Conservation (phyloP, 2,329 filamentous ascomycete genomes). For the Colletotrichum sp. region DNA sequence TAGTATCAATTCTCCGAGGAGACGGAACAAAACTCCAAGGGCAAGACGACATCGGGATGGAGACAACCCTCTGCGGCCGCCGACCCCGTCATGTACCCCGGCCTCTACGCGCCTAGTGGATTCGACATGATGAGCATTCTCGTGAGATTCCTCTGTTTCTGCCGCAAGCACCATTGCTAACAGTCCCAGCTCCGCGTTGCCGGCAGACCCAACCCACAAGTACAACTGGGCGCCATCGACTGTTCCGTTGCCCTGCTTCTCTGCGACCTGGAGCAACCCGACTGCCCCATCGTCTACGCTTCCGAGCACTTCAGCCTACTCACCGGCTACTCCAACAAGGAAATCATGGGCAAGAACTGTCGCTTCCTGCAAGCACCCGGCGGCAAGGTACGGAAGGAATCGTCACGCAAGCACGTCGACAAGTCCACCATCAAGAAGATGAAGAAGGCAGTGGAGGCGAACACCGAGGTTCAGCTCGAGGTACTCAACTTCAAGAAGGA, state of each 20-base stretch:
- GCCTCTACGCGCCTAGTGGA: conserved; percentile 59
- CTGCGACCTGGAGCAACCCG: conserved; percentile 76
- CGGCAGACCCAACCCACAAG: conserved; percentile 72
- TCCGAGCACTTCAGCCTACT: conserved; percentile 80
- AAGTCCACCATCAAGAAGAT: conserved; percentile 65
- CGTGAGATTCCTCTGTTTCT: conserved; percentile 38
- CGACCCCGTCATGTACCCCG: conserved; percentile 60
- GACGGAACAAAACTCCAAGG: conserved; percentile 18
- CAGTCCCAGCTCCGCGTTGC: conserved; percentile 62
- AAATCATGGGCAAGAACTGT: conserved; percentile 82
- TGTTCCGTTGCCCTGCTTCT: conserved; percentile 84
- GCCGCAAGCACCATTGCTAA: conserved; percentile 11
- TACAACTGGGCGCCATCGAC: conserved; percentile 83
- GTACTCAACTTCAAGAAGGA: conserved; percentile 84
- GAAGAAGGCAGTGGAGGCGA: conserved; percentile 47
- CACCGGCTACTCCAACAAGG: conserved; percentile 77
- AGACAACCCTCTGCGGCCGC: conserved; percentile 16
- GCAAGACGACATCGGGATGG: conserved; percentile 9
- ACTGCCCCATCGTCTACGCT: conserved; percentile 83
- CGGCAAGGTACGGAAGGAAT: conserved; percentile 64
- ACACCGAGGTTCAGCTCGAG: conserved; percentile 51
- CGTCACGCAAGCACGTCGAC: conserved; percentile 70
- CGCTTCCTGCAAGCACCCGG: conserved; percentile 83
- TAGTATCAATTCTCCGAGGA: conserved; percentile 31
- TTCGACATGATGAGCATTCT: conserved; percentile 62